Conservation (phyloP, 1,284 basidiomycete species). For the Apiotrichum siamense region DNA sequence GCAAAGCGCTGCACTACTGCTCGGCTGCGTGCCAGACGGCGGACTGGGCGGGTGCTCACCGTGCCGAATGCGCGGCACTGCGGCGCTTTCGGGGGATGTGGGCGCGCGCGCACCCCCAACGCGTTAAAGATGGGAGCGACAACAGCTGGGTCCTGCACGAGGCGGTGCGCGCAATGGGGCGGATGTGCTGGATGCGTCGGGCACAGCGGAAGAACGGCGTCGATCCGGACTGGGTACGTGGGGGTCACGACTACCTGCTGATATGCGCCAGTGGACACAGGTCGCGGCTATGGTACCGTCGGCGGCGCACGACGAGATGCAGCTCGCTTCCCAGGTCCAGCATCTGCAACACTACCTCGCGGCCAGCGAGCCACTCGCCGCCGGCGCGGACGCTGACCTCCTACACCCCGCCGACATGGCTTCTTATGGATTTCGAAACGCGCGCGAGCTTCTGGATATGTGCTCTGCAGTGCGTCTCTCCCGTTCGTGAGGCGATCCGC, state of each 20-base stretch:
- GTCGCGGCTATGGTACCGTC: conserved; percentile 68
- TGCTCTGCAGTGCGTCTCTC: conserved; percentile 33
- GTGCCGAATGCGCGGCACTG: conserved; percentile 66
- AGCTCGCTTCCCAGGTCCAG: conserved; percentile 33
- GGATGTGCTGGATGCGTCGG: conserved; percentile 63
- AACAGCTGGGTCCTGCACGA: conserved; percentile 55
- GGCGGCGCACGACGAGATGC: conserved; percentile 39
- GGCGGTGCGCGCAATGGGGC: conserved; percentile 66
- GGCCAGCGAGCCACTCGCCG: conserved; percentile 5
- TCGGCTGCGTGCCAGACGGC: conserved; percentile 61
- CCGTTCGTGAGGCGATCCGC: not conserved
- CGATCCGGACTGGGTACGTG: conserved; percentile 58
- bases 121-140: conserved; percentile 14
- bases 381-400: not conserved
- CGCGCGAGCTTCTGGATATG: conserved; percentile 34
- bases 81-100: conserved; percentile 39
- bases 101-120: conserved; percentile 10
- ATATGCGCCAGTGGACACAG: conserved; percentile 54
- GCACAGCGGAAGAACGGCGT: conserved; percentile 50
- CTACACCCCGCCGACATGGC: conserved; percentile 33
- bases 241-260: not conserved
- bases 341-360: conserved; percentile 40
- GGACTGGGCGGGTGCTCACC: conserved; percentile 74
- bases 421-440: conserved; percentile 33
- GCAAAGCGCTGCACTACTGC: conserved; percentile 67